Evolutionary conservation across 192 early-diverging fungal species (phyloP).

Genomic region (Thoreauomyces humboldtii): DNA sequence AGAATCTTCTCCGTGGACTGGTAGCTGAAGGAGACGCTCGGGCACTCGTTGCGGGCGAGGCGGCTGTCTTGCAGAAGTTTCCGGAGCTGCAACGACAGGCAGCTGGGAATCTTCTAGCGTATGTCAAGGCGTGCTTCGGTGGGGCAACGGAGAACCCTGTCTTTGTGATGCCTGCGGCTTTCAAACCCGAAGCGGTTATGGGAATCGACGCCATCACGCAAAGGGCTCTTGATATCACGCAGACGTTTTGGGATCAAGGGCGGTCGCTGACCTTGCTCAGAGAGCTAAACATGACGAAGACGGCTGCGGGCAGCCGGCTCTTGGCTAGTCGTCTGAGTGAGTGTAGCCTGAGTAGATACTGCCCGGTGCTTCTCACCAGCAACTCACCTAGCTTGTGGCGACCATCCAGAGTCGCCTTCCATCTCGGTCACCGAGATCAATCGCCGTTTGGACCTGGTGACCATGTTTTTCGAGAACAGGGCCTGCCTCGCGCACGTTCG

Average conservation of each 20-base stretch:
- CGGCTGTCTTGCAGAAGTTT: background rate
- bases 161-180: conserved; percentile 60
- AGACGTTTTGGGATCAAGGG: conserved; percentile 40
- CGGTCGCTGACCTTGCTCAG: conserved; percentile 63
- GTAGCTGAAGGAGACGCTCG: background rate
- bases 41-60: background rate
- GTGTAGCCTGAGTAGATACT: conserved; percentile 5
- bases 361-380: background rate
- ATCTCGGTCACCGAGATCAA: conserved; percentile 65
- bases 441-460: conserved; percentile 69
- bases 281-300: conserved; percentile 75
- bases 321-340: conserved; percentile 63
- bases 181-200: conserved; percentile 57
- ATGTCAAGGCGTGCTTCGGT: conserved; percentile 74
- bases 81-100: conserved; percentile 34
- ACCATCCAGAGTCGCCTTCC: conserved; percentile 61
- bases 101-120: conserved; percentile 62
- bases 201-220: conserved; percentile 79
- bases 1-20: background rate
- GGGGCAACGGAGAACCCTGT: conserved; percentile 31
- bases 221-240: conserved; percentile 72
- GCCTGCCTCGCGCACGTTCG: conserved; percentile 55
- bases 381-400: background rate
- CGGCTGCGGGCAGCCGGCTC: conserved; percentile 73
- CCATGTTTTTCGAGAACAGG: conserved; percentile 59